Evolutionary conservation across 2,329 filamentous ascomycete genomes (phyloP).

Genomic region (Thelonectria blattea): DNA sequence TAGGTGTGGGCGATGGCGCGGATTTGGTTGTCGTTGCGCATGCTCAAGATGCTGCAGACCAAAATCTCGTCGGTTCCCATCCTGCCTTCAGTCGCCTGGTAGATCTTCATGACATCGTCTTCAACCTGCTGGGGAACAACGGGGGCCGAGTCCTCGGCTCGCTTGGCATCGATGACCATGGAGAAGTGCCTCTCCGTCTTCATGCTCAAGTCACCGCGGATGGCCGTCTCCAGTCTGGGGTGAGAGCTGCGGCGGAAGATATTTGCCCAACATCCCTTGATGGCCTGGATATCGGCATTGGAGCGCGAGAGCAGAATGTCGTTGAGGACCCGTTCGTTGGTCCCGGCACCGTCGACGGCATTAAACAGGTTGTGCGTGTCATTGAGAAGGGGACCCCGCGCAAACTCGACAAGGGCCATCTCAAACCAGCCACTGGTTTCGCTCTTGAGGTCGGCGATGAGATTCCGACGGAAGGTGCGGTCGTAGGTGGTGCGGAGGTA

Average conservation of each 20-base stretch:
- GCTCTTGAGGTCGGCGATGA: constrained; percentile 76
- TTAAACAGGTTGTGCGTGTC: constrained; percentile 75
- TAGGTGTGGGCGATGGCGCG: constrained; percentile 81
- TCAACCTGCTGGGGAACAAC: constrained; percentile 77
- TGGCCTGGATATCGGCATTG: constrained; percentile 87
- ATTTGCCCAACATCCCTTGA: constrained; percentile 62
- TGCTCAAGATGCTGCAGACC: constrained; percentile 79
- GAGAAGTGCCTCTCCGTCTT: constrained; percentile 88
- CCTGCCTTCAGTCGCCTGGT: constrained; percentile 77
- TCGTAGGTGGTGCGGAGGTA: constrained; percentile 71
- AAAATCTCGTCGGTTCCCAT: constrained; percentile 75
- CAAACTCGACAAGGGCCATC: constrained; percentile 74
- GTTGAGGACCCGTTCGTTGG: constrained; percentile 85
- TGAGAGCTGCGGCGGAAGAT: constrained; percentile 74
- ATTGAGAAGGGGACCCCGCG: constrained; percentile 77
- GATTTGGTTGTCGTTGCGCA: constrained; percentile 81
- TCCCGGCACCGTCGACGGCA: constrained; percentile 80
- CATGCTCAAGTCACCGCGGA: constrained; percentile 80
- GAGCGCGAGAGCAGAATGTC: constrained; percentile 82
- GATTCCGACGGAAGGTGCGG: constrained; percentile 66
- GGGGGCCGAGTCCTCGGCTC: constrained; percentile 79
- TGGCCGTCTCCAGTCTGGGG: constrained; percentile 70
- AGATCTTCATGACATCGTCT: constrained; percentile 76
- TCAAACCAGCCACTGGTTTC: constrained; percentile 80
- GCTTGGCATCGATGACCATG: constrained; percentile 76